Conservation (phyloP, 306 rosid genomes). For the Dryas alaskensis region DNA sequence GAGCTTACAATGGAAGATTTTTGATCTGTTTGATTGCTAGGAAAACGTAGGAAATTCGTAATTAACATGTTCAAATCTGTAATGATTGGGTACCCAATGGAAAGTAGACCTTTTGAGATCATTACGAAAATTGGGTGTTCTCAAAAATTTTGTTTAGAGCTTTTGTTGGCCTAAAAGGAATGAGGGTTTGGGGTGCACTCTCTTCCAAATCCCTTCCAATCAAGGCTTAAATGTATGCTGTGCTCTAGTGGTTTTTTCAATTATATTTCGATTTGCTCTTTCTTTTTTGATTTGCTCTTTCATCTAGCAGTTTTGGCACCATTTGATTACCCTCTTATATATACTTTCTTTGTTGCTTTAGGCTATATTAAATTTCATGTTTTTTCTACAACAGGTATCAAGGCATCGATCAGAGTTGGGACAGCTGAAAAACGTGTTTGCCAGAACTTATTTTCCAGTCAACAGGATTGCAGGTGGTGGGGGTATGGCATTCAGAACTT, state of each 20-base stretch:
- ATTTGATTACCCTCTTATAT: background rate
- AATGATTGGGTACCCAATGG: background rate
- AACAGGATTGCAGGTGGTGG: slow-evolving; percentile 37
- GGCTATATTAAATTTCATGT: slow-evolving; percentile 16
- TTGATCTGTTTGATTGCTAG: no score
- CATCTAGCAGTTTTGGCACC: background rate
- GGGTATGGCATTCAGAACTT: slow-evolving; percentile 34
- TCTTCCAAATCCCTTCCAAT: background rate
- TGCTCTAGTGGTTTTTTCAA: background rate
- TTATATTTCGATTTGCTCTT: background rate
- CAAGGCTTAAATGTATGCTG: background rate
- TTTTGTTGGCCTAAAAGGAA: background rate
- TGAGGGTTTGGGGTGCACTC: background rate
- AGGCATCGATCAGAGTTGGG: slow-evolving; percentile 42
- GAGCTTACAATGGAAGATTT: no score
- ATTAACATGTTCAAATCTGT: background rate
- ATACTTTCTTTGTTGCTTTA: background rate
- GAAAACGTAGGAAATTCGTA: background rate
- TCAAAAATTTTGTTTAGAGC: background rate
- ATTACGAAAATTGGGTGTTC: background rate
- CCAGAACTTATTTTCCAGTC: slow-evolving; percentile 39
- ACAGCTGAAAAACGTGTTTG: slow-evolving; percentile 32
- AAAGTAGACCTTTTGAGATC: background rate
- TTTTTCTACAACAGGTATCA: slow-evolving; percentile 55
- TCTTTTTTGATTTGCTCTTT: slow-evolving; percentile 1